phyloP scores from a whole-genome alignment of 140 eudicot genomes.

The Flaveria floridana region DNA sequence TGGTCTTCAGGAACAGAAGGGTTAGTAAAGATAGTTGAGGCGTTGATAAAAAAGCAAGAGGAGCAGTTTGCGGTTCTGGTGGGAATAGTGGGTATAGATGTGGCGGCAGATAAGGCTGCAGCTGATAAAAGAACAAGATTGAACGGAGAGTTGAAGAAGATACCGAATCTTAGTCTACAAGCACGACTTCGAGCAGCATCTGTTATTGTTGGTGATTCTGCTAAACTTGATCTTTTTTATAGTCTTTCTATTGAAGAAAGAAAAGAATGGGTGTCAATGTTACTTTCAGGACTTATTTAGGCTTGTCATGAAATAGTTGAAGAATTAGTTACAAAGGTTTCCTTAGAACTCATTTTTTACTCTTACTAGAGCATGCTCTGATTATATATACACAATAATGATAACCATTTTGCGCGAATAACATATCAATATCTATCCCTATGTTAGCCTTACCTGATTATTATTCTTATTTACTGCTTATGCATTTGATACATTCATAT shows the following conservation, averaged over 20 bases:
- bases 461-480: background rate
- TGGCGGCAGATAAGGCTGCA: constrained; percentile 35
- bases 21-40: constrained; percentile 34
- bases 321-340: constrained; percentile 23
- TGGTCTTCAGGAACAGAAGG: constrained; percentile 35
- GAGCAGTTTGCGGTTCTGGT: constrained; percentile 37
- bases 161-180: constrained; percentile 42
- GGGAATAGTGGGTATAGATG: constrained; percentile 36
- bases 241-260: constrained; percentile 49
- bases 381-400: constrained; percentile 1
- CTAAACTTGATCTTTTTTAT: constrained; percentile 52
- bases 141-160: constrained; percentile 46
- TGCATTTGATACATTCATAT: constrained; percentile 17
- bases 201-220: constrained; percentile 41
- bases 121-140: constrained; percentile 38
- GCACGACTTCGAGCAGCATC: constrained; percentile 52
- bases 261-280: constrained; percentile 53
- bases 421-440: background rate
- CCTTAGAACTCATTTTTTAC: constrained; percentile 16
- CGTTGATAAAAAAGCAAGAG: constrained; percentile 38
- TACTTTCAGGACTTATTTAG: constrained; percentile 45
- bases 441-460: background rate
- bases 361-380: constrained; percentile 1
- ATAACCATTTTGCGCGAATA: background rate
- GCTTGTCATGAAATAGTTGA: background rate